Evolutionary conservation across 257 asterid genomes (phyloP).

Genomic region (Primulina eburnea): DNA sequence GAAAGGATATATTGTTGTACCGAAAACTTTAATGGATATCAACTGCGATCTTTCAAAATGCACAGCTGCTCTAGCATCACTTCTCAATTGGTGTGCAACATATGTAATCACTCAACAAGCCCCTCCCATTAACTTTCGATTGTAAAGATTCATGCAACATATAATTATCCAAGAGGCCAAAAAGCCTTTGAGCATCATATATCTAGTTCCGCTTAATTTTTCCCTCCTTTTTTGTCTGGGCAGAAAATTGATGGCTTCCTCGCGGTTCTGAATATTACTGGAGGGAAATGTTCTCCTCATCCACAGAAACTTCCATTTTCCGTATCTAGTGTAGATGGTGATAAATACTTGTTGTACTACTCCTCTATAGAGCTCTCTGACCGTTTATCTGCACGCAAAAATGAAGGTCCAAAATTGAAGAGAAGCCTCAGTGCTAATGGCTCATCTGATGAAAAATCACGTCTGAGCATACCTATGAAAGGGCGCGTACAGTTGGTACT

Average conservation of each 20-base stretch:
- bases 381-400: conserved; percentile 35
- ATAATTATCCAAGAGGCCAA: not conserved
- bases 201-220: not conserved
- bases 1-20: not conserved
- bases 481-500: conserved; percentile 86
- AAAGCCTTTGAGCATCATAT: not conserved
- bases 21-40: not conserved
- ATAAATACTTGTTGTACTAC: conserved; percentile 70
- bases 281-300: conserved; percentile 80
- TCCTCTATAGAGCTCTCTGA: conserved; percentile 73
- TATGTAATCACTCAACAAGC: not conserved
- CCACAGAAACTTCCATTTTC: conserved; percentile 90
- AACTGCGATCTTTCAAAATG: not conserved
- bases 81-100: not conserved
- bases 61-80: not conserved
- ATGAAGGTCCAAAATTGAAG: conserved; percentile 54
- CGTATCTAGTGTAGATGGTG: conserved; percentile 83
- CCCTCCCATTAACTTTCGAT: conserved; percentile 1
- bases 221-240: conserved; percentile 19
- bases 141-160: not conserved
- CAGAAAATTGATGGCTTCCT: conserved; percentile 94
- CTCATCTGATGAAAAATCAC: conserved; percentile 51
- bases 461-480: conserved; percentile 77
- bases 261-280: conserved; percentile 76
- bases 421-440: conserved; percentile 68